Conservation (phyloP, 768 basidiomycete genomes). For the Serendipita sp. region DNA sequence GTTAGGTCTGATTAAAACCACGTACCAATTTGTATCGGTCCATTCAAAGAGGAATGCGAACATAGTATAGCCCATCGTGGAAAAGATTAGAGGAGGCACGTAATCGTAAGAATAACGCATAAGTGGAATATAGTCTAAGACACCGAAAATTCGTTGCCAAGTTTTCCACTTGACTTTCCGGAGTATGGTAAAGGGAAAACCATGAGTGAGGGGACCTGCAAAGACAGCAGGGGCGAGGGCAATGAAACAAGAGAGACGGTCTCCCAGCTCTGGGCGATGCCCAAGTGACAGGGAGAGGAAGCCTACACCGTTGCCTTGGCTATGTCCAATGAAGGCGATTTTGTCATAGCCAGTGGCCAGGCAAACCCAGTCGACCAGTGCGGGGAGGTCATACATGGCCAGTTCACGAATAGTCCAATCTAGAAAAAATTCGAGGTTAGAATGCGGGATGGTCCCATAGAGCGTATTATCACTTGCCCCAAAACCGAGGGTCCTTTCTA, state of each 20-base stretch:
- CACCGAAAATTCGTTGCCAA: conserved; percentile 30
- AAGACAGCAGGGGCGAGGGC: conserved; percentile 34
- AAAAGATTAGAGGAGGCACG: conserved; percentile 26
- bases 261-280: conserved; percentile 30
- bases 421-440: conserved; percentile 5
- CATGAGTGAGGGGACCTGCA: conserved; percentile 29
- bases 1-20: not conserved
- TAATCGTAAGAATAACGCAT: conserved; percentile 31
- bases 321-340: conserved; percentile 34
- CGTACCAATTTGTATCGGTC: conserved; percentile 32
- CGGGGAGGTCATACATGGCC: conserved; percentile 32
- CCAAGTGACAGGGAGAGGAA: conserved; percentile 31
- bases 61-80: conserved; percentile 27
- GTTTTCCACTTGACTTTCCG: conserved; percentile 28
- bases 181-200: conserved; percentile 29
- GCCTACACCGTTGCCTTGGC: conserved; percentile 32
- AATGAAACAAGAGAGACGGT: conserved; percentile 26
- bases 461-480: conserved; percentile 21
- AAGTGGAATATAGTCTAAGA: conserved; percentile 33
- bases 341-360: conserved; percentile 28
- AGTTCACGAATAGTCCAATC: conserved; percentile 34
- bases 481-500: conserved; percentile 28
- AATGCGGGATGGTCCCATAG: no score
- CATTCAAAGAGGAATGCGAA: conserved; percentile 31
- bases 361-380: conserved; percentile 29